phyloP scores from a whole-genome alignment of 176 grass and related monocot genomes.

The Guadua angustifolia region DNA sequence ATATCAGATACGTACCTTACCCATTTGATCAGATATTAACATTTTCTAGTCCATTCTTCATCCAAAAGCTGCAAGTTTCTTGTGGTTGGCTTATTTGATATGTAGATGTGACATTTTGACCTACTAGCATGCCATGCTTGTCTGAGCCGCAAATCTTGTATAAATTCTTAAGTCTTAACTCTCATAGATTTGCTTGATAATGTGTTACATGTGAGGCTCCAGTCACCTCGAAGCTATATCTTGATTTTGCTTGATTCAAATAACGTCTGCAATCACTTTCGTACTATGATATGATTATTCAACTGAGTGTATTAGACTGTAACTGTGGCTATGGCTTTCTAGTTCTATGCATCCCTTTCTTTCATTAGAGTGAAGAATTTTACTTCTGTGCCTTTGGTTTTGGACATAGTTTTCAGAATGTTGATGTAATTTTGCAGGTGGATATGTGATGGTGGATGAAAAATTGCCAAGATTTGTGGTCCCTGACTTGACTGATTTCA shows the following conservation, averaged over 20 bases:
- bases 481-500: slow-evolving; percentile 87
- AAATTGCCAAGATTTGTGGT: slow-evolving; percentile 87
- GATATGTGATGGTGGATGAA: slow-evolving; percentile 90
- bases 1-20: not conserved
- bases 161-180: not conserved
- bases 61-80: not conserved
- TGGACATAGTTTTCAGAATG: slow-evolving; percentile 24
- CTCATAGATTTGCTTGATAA: not conserved
- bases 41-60: not conserved
- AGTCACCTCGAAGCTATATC: not conserved
- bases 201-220: not conserved
- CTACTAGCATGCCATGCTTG: not conserved
- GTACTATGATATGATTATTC: slow-evolving; percentile 25
- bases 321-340: not conserved
- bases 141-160: not conserved
- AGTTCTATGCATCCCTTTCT: not conserved
- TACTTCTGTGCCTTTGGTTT: not conserved
- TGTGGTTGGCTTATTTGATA: not conserved
- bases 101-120: slow-evolving; percentile 2
- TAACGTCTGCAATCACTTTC: not conserved
- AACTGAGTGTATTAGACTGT: not conserved
- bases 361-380: not conserved
- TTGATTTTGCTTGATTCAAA: slow-evolving; percentile 3
- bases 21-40: not conserved
- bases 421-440: slow-evolving; percentile 59